These are phyloP conservation scores for Davidsoniella australis DNA, from an alignment of 2,329 filamentous ascomycete species.

Conservation along the genomic window DNA sequence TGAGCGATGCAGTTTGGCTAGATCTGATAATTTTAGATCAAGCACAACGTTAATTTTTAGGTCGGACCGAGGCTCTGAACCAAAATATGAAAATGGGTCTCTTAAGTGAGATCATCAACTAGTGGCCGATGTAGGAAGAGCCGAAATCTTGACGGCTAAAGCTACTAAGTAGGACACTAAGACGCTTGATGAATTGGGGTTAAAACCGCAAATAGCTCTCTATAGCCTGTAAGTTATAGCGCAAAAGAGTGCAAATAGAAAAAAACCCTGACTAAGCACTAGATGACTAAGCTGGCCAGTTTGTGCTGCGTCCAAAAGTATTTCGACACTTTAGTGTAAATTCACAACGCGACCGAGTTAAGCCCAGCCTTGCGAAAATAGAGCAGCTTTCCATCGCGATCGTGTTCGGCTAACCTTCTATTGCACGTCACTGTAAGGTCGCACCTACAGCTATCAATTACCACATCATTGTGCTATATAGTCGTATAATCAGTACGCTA, in stretches of 20 bases:
- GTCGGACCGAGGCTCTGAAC: slow-evolving; percentile 7
- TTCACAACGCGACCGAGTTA: slow-evolving; percentile 3
- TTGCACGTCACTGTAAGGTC: background rate
- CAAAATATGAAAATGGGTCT: slow-evolving; percentile 7
- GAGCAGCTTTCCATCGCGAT: too few species aligned
- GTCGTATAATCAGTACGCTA: too few species aligned
- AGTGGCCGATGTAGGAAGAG: slow-evolving; percentile 9
- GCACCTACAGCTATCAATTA: too few species aligned
- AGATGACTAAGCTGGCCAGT: background rate
- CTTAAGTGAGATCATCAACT: slow-evolving; percentile 1
- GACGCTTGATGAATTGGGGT: too few species aligned
- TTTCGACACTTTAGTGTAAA: slow-evolving; percentile 5
- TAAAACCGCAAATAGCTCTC: too few species aligned
- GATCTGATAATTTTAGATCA: background rate
- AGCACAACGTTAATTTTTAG: background rate
- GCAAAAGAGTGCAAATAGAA: too few species aligned
- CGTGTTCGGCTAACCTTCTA: too few species aligned
- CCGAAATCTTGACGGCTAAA: background rate
- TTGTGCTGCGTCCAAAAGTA: background rate
- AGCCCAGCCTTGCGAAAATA: slow-evolving; percentile 5
- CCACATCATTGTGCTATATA: too few species aligned
- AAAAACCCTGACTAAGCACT: slow-evolving; percentile 13
- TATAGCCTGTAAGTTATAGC: too few species aligned
- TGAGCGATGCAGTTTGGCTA: background rate
- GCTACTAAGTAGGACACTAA: too few species aligned